These are phyloP conservation scores for Phytophthora sansomeana DNA, from an alignment of 352 stramenopile species.

Conservation along the genomic window DNA sequence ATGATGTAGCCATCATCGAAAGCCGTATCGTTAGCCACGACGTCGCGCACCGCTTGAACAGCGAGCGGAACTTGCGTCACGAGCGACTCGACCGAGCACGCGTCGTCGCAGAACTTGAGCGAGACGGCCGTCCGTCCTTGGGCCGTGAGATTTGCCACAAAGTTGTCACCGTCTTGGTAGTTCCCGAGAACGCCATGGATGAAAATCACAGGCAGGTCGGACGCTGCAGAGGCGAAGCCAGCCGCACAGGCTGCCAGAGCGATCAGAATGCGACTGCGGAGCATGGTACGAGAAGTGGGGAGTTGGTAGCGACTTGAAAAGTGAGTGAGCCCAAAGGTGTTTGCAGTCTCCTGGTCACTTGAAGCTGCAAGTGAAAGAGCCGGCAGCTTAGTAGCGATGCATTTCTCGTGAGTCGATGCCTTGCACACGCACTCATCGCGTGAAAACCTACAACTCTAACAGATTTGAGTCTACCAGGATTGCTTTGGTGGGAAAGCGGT, in stretches of 20 bases:
- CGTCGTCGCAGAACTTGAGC: slow-evolving; percentile 3
- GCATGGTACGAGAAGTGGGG: too few species aligned
- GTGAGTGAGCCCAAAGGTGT: too few species aligned
- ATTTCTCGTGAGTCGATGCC: too few species aligned
- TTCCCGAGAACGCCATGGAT: background rate
- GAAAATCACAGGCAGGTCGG: slow-evolving; percentile 10
- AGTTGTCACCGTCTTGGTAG: background rate
- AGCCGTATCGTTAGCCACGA: background rate
- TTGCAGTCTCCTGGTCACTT: too few species aligned
- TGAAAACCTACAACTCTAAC: too few species aligned
- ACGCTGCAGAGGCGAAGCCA: background rate
- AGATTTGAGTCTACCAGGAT: too few species aligned
- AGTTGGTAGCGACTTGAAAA: too few species aligned
- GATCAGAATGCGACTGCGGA: background rate
- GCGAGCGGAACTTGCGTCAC: background rate
- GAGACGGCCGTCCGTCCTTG: slow-evolving; percentile 2
- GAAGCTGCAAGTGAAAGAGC: too few species aligned
- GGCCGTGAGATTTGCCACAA: slow-evolving; percentile 7
- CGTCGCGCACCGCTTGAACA: background rate
- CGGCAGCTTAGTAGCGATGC: too few species aligned
- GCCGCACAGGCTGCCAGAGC: background rate
- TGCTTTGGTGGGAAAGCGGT: slow-evolving; percentile 4
- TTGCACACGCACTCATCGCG: slow-evolving; percentile 2
- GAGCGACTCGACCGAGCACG: slow-evolving; percentile 8
- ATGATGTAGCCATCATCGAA: slow-evolving; percentile 17